Conservation (phyloP, 1,284 basidiomycete genomes). For the Pyrrhoderma lamaoense region DNA sequence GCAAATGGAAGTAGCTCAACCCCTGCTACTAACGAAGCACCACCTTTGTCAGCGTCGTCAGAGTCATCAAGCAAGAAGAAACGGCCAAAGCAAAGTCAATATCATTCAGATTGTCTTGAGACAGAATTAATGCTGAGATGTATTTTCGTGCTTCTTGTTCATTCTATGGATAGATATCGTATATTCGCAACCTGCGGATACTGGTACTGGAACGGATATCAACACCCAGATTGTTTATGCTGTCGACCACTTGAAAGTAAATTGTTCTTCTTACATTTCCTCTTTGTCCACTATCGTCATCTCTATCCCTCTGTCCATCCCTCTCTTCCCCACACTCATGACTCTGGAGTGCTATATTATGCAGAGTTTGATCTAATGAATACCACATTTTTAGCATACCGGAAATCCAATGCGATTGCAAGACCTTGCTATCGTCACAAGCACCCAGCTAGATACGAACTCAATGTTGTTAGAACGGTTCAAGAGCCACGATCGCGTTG, state of each 20-base stretch:
- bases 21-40: constrained; percentile 16
- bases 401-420: constrained; percentile 78
- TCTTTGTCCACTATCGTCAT: no score
- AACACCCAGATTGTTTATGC: constrained; percentile 85
- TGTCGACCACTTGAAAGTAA: constrained; percentile 72
- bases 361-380: neutral
- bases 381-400: constrained; percentile 42
- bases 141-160: constrained; percentile 18
- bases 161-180: constrained; percentile 45
- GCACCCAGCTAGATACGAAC: constrained; percentile 69
- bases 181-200: constrained; percentile 81
- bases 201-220: constrained; percentile 72
- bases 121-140: constrained; percentile 18
- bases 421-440: constrained; percentile 76
- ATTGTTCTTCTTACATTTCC: constrained; percentile 12
- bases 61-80: constrained; percentile 49
- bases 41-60: constrained; percentile 21
- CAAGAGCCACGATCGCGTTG: constrained; percentile 70
- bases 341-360: no score
- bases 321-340: no score
- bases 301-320: no score
- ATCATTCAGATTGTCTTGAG: constrained; percentile 3
- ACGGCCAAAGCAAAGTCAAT: constrained; percentile 52
- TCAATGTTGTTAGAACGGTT: constrained; percentile 69
- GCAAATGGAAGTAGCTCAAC: constrained; percentile 4